phyloP scores from a whole-genome alignment of 1,284 basidiomycete genomes.

The Heimioporus retisporus region DNA sequence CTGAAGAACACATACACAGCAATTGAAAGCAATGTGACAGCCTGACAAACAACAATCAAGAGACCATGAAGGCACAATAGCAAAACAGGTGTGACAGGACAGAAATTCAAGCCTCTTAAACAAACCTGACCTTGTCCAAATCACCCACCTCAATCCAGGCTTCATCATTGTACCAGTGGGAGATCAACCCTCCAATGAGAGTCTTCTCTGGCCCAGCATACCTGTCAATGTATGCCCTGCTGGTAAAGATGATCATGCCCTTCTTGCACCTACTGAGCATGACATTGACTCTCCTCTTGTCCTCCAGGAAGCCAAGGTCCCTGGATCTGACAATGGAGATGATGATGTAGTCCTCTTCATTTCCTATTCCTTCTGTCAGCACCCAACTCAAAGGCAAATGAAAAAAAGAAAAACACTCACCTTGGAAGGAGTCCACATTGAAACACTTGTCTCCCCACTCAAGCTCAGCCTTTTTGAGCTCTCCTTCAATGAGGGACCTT shows the following conservation, averaged over 20 bases:
- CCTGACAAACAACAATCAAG: slow-evolving; percentile 15
- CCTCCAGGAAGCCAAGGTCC: slow-evolving; percentile 66
- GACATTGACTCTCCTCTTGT: slow-evolving; percentile 71
- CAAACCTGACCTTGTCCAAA: slow-evolving; percentile 24
- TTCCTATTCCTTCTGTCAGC: slow-evolving; percentile 50
- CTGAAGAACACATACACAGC: slow-evolving; percentile 20
- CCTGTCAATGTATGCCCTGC: slow-evolving; percentile 61
- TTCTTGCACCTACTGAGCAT: slow-evolving; percentile 77
- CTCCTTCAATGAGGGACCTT: slow-evolving; percentile 59
- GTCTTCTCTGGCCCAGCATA: slow-evolving; percentile 52
- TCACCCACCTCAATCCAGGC: slow-evolving; percentile 41
- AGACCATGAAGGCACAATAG: slow-evolving; percentile 9
- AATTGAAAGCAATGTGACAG: slow-evolving; percentile 19
- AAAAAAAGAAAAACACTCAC: slow-evolving; percentile 39
- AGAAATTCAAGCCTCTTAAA: slow-evolving; percentile 16
- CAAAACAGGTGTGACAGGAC: slow-evolving; percentile 1
- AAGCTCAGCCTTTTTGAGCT: slow-evolving; percentile 56
- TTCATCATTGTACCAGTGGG: slow-evolving; percentile 33
- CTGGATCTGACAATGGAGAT: slow-evolving; percentile 71
- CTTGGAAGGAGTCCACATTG: slow-evolving; percentile 77
- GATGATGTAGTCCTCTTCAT: slow-evolving; percentile 71
- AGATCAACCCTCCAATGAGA: slow-evolving; percentile 37
- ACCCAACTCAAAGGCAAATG: slow-evolving; percentile 11
- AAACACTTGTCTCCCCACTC: slow-evolving; percentile 70
- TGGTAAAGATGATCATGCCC: slow-evolving; percentile 75